Evolutionary conservation across 1,284 basidiomycete species (phyloP), one percentile per base, ranked within the genome.

Genomic region (Takashimella tepidaria): DNA sequence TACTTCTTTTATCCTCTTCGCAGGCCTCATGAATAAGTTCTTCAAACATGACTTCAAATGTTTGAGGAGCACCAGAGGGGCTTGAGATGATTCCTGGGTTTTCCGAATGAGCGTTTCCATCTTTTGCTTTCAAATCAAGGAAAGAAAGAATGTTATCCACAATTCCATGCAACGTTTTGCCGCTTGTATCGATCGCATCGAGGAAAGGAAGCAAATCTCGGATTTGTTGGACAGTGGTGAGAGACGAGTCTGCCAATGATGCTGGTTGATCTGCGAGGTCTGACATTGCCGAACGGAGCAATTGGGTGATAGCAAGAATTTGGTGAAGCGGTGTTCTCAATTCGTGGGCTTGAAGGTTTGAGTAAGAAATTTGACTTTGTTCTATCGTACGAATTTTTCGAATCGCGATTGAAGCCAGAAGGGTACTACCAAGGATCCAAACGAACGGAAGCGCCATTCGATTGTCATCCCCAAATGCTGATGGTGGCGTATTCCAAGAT

Each of bases 311-410:
- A 16, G 72, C 72, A 10, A 72, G 61, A 46, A 75, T 72, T 53
- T 75, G 73, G 57, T 75, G 73, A 13, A 74, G 51, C 0, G 73
- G 73, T 2, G 73, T 75, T 2, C 73, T 63, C n/a, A 75, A 59
- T 51, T 75, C 72, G 56, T 75, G 73, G 5, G 69, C 70, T 24
- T 74, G 72, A 1, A 74, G 61, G 42, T 71, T 71, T 11, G 63
- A 66, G 50, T 73, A 75, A 1, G 67, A 66, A 26, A 72, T 66
- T 53, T 75, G 72, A 24, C 67, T 66, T 45, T 70, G 57, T 47
- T 74, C 73, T 20, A 72, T 58, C 16, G 53, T 53, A 23, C 71
- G 58, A 8, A 73, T 54, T 27, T 66, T 67, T 10, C 63, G 55
- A 20, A 74, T 60, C 21, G 68, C 66, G 24, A 73, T 51, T 1